Conservation (phyloP, 306 rosid species). For the Biancaea sappan region DNA sequence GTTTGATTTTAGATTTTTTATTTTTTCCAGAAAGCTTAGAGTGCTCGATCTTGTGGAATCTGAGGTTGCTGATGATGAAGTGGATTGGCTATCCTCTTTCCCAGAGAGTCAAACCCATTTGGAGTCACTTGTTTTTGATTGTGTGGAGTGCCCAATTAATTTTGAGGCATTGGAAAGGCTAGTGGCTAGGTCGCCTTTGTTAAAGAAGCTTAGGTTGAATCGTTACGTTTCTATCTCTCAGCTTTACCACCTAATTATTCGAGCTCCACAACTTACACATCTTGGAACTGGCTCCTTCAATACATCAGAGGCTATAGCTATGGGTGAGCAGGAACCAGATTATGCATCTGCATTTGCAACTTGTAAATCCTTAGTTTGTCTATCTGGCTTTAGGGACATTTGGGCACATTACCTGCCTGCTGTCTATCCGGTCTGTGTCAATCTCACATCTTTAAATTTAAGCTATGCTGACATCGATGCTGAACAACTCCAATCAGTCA, state of each 20-base stretch:
- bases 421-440: conserved; percentile 65
- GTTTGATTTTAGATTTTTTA: conserved; percentile 12
- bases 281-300: conserved; percentile 78
- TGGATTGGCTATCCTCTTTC: conserved; percentile 80
- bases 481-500: conserved; percentile 62
- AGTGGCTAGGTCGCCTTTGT: conserved; percentile 73
- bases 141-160: conserved; percentile 61
- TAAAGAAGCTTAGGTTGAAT: conserved; percentile 78
- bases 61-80: conserved; percentile 59
- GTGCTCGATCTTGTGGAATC: conserved; percentile 84
- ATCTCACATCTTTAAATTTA: conserved; percentile 72
- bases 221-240: conserved; percentile 56
- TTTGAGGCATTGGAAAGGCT: conserved; percentile 82
- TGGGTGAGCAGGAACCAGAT: conserved; percentile 60
- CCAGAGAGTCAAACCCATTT: conserved; percentile 63
- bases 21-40: conserved; percentile 62
- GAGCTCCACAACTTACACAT: conserved; percentile 86
- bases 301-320: conserved; percentile 39
- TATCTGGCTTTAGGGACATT: conserved; percentile 84
- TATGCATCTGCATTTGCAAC: conserved; percentile 66
- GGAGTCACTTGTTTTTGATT: conserved; percentile 77
- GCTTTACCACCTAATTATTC: conserved; percentile 56
- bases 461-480: conserved; percentile 73
- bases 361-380: conserved; percentile 77
- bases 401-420: conserved; percentile 58